phyloP scores from a whole-genome alignment of 257 asterid genomes.

The Capsicum rhomboideum region DNA sequence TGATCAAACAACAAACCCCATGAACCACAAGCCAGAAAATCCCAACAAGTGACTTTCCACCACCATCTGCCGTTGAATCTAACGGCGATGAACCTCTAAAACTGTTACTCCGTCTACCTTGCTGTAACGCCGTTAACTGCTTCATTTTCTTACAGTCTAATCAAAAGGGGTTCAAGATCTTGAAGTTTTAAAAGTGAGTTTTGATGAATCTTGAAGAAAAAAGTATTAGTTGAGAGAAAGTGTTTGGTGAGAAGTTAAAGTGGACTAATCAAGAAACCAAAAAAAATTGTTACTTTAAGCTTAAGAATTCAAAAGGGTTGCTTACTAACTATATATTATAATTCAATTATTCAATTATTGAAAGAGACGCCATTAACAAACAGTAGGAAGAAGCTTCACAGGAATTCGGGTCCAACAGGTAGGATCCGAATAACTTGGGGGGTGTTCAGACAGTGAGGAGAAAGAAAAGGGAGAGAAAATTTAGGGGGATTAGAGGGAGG shows the following conservation, averaged over 20 bases:
- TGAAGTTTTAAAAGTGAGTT: not conserved
- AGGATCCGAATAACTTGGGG: not conserved
- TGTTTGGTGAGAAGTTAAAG: slow-evolving; percentile 3
- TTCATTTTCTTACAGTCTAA: slow-evolving; percentile 23
- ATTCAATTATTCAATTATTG: not conserved
- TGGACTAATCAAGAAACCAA: not conserved
- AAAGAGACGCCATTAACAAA: not conserved
- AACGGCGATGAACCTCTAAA: slow-evolving; percentile 56
- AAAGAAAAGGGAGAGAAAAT: not conserved
- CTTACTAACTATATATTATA: not conserved
- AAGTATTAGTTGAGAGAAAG: not conserved
- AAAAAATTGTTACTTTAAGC: not conserved
- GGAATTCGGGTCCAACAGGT: not conserved
- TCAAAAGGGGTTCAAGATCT: not conserved
- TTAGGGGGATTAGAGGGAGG: not conserved
- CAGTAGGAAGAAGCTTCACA: not conserved
- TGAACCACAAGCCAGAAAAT: slow-evolving; percentile 76
- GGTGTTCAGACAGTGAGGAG: not conserved
- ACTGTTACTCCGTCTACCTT: slow-evolving; percentile 74
- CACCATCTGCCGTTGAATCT: slow-evolving; percentile 59
- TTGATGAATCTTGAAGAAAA: not conserved
- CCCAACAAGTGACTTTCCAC: slow-evolving; percentile 62
- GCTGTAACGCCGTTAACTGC: slow-evolving; percentile 83
- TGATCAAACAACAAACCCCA: slow-evolving; percentile 72
- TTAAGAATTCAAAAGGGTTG: not conserved